Evolutionary conservation across 805 yeast species (phyloP).

Genomic region (Candida railenensis): DNA sequence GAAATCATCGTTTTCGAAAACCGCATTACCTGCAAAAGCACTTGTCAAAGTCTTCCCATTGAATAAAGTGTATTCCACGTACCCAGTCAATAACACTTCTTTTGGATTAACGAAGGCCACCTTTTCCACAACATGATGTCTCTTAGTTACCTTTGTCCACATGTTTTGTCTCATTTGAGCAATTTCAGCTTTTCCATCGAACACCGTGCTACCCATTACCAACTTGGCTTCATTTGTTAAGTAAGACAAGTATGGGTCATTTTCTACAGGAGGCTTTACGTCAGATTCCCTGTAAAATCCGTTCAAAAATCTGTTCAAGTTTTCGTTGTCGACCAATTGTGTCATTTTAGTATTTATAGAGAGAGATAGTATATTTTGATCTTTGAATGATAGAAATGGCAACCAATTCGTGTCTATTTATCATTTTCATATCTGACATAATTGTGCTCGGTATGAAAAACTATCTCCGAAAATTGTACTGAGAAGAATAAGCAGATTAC

Average conservation of each 20-base stretch:
- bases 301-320: constrained; percentile 7
- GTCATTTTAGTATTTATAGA: no score
- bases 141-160: constrained; percentile 12
- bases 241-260: constrained; percentile 10
- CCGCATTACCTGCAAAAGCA: constrained; percentile 10
- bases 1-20: constrained; percentile 4
- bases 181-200: constrained; percentile 8
- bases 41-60: constrained; percentile 8
- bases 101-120: constrained; percentile 7
- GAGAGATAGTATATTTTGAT: no score
- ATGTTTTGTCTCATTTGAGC: constrained; percentile 10
- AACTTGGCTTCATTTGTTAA: constrained; percentile 8
- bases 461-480: no score
- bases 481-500: no score
- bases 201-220: constrained; percentile 9
- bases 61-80: constrained; percentile 12
- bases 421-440: no score
- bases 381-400: no score
- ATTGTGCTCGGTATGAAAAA: no score
- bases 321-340: neutral
- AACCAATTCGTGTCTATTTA: no score
- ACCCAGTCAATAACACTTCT: constrained; percentile 10
- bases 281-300: constrained; percentile 12
- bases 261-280: constrained; percentile 8
- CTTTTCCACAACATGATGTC: constrained; percentile 12